A percentile compares a stretch with the other conserved stretches of the same genome.
Evolutionary conservation across 345 rosid genomes (phyloP).

Genomic region (Bruguiera gymnorhiza): DNA sequence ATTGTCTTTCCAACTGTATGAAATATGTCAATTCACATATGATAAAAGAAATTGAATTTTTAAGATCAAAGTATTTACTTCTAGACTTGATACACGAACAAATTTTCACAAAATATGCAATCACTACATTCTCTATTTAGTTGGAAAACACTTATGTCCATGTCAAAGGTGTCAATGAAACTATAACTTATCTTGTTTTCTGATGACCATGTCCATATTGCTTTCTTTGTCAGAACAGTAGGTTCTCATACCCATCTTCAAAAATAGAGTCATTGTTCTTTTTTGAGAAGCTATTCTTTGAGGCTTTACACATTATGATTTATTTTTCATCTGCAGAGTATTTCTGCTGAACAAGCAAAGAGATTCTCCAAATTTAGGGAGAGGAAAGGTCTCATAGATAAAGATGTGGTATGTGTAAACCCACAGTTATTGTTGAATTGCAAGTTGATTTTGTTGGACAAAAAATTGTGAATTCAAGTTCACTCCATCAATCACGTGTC

Average conservation of each 20-base stretch:
- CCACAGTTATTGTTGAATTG: neutral
- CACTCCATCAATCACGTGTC: neutral
- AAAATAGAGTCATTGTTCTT: neutral
- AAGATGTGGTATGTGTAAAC: conserved; percentile 18
- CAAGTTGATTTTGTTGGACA: neutral
- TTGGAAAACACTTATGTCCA: neutral
- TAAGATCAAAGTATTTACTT: too few species aligned
- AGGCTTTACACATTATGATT: neutral
- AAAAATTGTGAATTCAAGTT: neutral
- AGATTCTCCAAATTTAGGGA: conserved; percentile 24
- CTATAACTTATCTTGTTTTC: neutral
- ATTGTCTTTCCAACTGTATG: neutral
- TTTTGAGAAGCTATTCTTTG: neutral
- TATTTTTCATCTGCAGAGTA: neutral
- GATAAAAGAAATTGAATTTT: too few species aligned
- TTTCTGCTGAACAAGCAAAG: neutral
- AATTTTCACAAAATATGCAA: too few species aligned
- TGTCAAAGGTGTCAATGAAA: neutral
- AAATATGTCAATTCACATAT: too few species aligned
- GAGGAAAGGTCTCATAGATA: conserved; percentile 85
- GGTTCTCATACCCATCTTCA: neutral
- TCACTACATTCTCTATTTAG: too few species aligned
- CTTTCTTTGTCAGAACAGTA: neutral
- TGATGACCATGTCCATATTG: neutral
- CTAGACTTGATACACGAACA: too few species aligned